Conservation (phyloP, 2,329 filamentous ascomycete genomes). For the Colletotrichum lini region DNA sequence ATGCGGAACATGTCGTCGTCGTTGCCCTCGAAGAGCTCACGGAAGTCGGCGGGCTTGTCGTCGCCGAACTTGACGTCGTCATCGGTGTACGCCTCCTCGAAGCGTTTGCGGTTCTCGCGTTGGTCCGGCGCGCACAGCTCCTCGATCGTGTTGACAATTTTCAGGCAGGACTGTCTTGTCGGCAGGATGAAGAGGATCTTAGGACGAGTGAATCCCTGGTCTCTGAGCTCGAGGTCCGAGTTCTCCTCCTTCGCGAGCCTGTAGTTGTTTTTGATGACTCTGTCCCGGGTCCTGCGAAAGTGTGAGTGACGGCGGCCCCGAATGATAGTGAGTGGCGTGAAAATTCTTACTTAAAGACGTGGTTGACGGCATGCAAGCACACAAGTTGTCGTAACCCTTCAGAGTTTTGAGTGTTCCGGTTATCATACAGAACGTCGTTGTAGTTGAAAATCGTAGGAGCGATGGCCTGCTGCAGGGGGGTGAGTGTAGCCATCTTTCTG, state of each 20-base stretch:
- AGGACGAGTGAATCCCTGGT: slow-evolving; percentile 95
- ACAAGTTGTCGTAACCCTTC: slow-evolving; percentile 78
- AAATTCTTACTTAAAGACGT: slow-evolving; percentile 81
- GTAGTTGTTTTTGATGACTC: slow-evolving; percentile 92
- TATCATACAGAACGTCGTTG: slow-evolving; percentile 83
- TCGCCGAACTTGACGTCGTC: slow-evolving; percentile 77
- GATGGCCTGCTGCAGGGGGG: slow-evolving; percentile 74
- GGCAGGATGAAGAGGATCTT: slow-evolving; percentile 93
- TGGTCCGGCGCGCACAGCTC: slow-evolving; percentile 86
- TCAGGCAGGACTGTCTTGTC: slow-evolving; percentile 87
- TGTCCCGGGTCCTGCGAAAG: slow-evolving; percentile 79
- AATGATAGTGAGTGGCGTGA: background rate
- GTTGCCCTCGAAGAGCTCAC: slow-evolving; percentile 91
- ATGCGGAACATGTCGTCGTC: slow-evolving; percentile 98
- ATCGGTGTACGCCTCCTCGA: slow-evolving; percentile 85
- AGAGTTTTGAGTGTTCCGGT: slow-evolving; percentile 78
- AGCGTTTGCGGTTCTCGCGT: slow-evolving; percentile 94
- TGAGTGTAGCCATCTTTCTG: slow-evolving; percentile 70
- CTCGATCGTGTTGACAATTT: slow-evolving; percentile 83
- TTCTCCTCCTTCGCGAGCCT: slow-evolving; percentile 78
- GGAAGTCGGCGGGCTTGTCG: slow-evolving; percentile 88
- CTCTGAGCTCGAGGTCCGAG: slow-evolving; percentile 81
- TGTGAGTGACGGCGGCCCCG: slow-evolving; percentile 42
- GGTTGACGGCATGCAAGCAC: slow-evolving; percentile 90
- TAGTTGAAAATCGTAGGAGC: slow-evolving; percentile 85